These are phyloP conservation scores for Bryoerythrophyllum caledonicum DNA, from an alignment of 225 moss, liverwort and hornwort species.

Conservation along the genomic window DNA sequence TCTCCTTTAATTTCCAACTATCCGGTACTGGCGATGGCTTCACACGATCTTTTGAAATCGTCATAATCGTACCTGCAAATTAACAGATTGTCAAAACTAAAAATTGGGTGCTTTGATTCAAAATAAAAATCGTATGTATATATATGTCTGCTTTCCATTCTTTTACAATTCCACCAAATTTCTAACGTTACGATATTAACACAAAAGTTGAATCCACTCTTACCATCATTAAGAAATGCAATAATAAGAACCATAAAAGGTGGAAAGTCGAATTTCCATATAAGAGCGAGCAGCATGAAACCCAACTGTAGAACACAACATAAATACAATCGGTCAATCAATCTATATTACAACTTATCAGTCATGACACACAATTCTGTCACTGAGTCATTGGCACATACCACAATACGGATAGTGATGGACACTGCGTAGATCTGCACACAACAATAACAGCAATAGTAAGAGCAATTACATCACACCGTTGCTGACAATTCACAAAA, in stretches of 20 bases:
- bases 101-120: too few relatives aligned
- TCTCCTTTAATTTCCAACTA: slow-evolving; percentile 81
- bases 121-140: too few relatives aligned
- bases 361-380: not conserved
- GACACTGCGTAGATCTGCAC: slow-evolving; percentile 86
- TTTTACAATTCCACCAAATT: too few relatives aligned
- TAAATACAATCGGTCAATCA: not conserved
- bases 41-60: slow-evolving; percentile 85
- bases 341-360: not conserved
- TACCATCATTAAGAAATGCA: slow-evolving; percentile 79
- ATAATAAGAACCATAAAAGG: slow-evolving; percentile 84
- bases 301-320: slow-evolving; percentile 46
- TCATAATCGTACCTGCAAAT: slow-evolving; percentile 79
- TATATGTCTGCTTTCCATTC: too few relatives aligned
- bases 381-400: slow-evolving; percentile 12
- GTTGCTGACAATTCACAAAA: too few relatives aligned
- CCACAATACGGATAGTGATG: slow-evolving; percentile 90
- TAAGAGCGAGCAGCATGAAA: slow-evolving; percentile 60
- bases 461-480: not conserved
- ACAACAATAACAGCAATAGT: not conserved
- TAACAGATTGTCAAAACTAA: too few relatives aligned
- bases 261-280: slow-evolving; percentile 76
- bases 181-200: not conserved
- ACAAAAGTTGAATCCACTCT: not conserved
- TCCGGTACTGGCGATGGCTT: slow-evolving; percentile 86